Evolutionary conservation across 495 filamentous ascomycete species (phyloP), one percentile per base, ranked within the genome.

Genomic region (Xylaria cubensis): DNA sequence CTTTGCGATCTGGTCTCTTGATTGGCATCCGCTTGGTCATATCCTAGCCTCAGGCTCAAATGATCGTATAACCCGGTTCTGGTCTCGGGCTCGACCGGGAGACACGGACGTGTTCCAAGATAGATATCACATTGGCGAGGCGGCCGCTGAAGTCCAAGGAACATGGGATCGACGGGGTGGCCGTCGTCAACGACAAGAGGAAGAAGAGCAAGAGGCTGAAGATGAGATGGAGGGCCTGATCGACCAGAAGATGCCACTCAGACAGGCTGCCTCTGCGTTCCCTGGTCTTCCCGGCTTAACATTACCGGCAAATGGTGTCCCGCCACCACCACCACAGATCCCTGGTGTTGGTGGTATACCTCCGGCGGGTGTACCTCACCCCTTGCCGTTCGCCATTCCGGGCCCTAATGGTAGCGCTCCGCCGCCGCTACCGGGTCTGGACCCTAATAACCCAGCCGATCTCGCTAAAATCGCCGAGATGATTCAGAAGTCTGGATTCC

Each of bases 11-110:
- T 99, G 96, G 96, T 95, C 94, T 4, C 85, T 99, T 29, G 94
- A 97, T 84, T 99, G 96, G 93, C 96, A 99, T 76, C 96, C 96
- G 1, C 85, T 98, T 0, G 96, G 96, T 26, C 96, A 99, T 76
- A 95, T 99, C 71, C 87, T 99, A 34, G 94, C 94, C n/a, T 97
- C 96, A n/a, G 96, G 96, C 5, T 97, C 95, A 3, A 99, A 99
- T 80, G 96, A 99, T 81, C 92, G 95, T 59, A 93, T 97, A 58
- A 98, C 96, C 9, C 90, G 95, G 44, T 99, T 99, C 84, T 99
- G 96, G 96, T 92, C 94, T 17, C 90, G 96, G 24, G 85, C 93
- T 8, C 85, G 96, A 59, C 96, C 96, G 3, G 96, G 96, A 41
- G 96, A 98, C 74, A 88, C 86, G 64, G 90, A 91, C 68, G 91